Evolutionary conservation across 116 monocot genomes (phyloP).

Genomic region (Dioscorea cayenensis): DNA sequence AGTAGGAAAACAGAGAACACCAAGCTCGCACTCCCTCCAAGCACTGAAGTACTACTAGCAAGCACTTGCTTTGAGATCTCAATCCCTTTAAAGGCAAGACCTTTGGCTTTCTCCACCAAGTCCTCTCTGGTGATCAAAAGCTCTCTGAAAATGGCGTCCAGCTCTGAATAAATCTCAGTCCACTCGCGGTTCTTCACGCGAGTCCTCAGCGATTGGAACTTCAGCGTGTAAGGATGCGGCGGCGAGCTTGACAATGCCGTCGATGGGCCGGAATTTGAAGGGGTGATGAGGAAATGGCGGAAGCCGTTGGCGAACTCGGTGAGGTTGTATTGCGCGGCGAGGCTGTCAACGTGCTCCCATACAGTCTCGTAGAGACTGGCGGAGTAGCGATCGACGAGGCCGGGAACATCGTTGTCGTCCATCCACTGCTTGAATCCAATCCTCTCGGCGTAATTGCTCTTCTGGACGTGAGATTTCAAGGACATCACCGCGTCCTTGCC

Average conservation of each 20-base stretch:
- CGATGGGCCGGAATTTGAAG: conserved; percentile 10
- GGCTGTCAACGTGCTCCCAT: conserved; percentile 52
- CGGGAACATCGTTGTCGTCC: conserved; percentile 51
- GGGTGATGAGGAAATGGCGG: conserved; percentile 36
- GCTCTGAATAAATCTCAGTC: conserved; percentile 39
- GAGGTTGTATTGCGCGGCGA: conserved; percentile 46
- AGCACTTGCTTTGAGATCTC: conserved; percentile 39
- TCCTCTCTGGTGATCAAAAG: conserved; percentile 43
- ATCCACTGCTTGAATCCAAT: conserved; percentile 63
- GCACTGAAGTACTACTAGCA: conserved; percentile 36
- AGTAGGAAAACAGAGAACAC: conserved; percentile 26
- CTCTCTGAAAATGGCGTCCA: conserved; percentile 44
- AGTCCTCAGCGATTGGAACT: conserved; percentile 28
- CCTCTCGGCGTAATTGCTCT: conserved; percentile 53
- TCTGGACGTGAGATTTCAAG: conserved; percentile 47
- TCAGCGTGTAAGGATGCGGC: conserved; percentile 36
- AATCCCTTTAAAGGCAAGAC: conserved; percentile 41
- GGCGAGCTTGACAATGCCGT: conserved; percentile 16
- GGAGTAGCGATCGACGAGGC: conserved; percentile 47
- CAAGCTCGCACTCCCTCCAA: conserved; percentile 54
- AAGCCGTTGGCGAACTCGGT: conserved; percentile 49
- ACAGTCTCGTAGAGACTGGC: conserved; percentile 46
- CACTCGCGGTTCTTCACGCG: conserved; percentile 44
- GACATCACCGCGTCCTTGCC: conserved; percentile 58
- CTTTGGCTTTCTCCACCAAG: conserved; percentile 57